Base-by-base conservation (phyloP, 129 eudicot species). In the Saposhnikovia divaricata region DNA sequence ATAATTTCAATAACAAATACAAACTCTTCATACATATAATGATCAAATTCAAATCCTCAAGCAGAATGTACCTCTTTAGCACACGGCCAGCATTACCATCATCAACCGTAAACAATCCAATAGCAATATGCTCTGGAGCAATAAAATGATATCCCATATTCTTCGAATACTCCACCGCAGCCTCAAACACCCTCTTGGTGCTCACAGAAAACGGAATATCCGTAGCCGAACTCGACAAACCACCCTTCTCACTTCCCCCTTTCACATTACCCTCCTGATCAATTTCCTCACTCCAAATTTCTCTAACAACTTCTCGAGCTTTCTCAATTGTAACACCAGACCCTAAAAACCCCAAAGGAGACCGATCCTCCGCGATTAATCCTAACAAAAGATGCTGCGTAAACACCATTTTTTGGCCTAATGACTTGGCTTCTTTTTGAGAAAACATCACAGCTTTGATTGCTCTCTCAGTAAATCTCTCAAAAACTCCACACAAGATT, bases 161-260 rank as follows among this genome's bases (percentile, higher is more conserved):
- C 85, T 86, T 90, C 1, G 98, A 93, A 82, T 93, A 93, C 90
- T 93, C 98, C 37, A 93, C 93, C 5, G 98, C 98, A 28, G 98
- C 98, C 83, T 93, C 96, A 72, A 93, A 90, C 13, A 90, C 96
- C 21, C 98, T 71, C 83, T 93, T 93, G 16, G 90, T 85, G 66
- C 90, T 83, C 13, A 79, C 77, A 31, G 98, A 90, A 86, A 93
- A 93, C 44, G 96, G 74, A 66, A 93, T 86, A 72, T 90, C 92
- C 1, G 93, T 88, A 0, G 96, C 90, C 1, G 89, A 84, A 2
- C 80, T 61, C 14, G 83, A 59, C 13, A 42, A 28, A 39, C 15
- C 59, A 5, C 25, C 46, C 14, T 16, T 80, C 9, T 12, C 79
- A 45, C 4, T 78, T 23, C 45, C 79, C 71, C 78, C 81, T 55